Conservation (phyloP, 306 rosid species). For the Prunus salicina region DNA sequence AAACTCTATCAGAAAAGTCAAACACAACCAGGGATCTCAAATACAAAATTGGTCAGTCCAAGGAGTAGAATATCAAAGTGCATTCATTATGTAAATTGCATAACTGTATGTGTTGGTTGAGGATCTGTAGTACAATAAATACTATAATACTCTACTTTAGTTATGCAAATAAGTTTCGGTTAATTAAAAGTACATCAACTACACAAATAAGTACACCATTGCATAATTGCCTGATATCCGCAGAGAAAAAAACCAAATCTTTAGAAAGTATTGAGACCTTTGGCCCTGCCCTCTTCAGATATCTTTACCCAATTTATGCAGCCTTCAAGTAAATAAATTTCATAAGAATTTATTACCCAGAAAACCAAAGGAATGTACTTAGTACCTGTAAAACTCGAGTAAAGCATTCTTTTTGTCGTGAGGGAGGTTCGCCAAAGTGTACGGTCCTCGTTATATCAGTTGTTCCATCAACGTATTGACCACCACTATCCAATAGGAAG, state of each 20-base stretch:
- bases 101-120: not conserved
- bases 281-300: not conserved
- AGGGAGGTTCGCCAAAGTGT: conserved; percentile 82
- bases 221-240: conserved; percentile 8
- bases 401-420: conserved; percentile 75
- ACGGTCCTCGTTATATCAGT: conserved; percentile 94
- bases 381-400: conserved; percentile 91
- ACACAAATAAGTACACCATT: not conserved
- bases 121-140: not conserved
- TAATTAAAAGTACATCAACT: too few relatives aligned
- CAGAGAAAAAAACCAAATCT: not conserved
- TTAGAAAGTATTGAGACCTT: not conserved
- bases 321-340: not conserved
- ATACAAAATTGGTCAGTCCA: conserved; percentile 9
- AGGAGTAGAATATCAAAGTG: conserved; percentile 6
- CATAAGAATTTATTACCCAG: not conserved
- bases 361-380: not conserved
- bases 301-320: not conserved
- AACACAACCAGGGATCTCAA: conserved; percentile 6
- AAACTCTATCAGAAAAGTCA: conserved; percentile 20
- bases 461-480: conserved; percentile 94
- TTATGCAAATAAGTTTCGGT: too few relatives aligned
- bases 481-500: conserved; percentile 95
- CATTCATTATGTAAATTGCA: not conserved
- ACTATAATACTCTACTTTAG: too few relatives aligned